A percentile compares a stretch with the other conserved stretches of the same genome.
phyloP scores from a whole-genome alignment of 768 basidiomycete genomes.

The Cyclocybe aegerita region DNA sequence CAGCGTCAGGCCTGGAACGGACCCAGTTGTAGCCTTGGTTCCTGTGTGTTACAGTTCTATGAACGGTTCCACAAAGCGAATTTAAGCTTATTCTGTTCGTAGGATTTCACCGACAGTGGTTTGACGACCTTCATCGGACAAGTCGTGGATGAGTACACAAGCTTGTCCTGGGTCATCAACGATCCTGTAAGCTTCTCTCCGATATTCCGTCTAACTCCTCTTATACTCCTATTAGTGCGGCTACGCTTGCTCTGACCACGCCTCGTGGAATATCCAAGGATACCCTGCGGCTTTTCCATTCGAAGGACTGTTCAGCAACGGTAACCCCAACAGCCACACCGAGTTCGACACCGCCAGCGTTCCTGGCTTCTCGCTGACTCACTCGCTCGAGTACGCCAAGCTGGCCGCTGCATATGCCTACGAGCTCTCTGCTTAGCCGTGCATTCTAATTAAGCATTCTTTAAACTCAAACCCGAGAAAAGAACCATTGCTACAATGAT shows the following conservation, averaged over 20 bases:
- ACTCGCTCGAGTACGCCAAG: conserved; percentile 58
- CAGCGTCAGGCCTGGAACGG: conserved; percentile 45
- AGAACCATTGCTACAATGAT: too few relatives aligned
- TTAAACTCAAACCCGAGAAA: too few relatives aligned
- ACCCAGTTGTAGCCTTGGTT: conserved; percentile 35
- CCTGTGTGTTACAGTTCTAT: conserved; percentile 22
- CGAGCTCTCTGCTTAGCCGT: conserved; percentile 35
- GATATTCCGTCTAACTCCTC: too few relatives aligned
- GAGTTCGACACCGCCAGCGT: conserved; percentile 32
- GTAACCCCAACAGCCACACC: conserved; percentile 23
- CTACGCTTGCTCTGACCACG: conserved; percentile 32
- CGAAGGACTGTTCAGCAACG: conserved; percentile 23
- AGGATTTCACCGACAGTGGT: conserved; percentile 29
- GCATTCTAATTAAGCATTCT: too few relatives aligned
- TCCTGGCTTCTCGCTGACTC: conserved; percentile 38
- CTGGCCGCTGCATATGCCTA: conserved; percentile 55
- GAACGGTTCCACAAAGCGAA: background rate
- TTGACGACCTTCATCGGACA: conserved; percentile 42
- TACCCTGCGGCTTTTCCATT: conserved; percentile 43
- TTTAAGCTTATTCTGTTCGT: background rate
- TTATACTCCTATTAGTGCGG: conserved; percentile 18
- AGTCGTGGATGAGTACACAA: conserved; percentile 41
- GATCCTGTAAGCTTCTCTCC: conserved; percentile 10
- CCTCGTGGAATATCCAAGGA: conserved; percentile 39
- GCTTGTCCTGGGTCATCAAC: conserved; percentile 38